phyloP scores from a whole-genome alignment of 129 eudicot genomes.

The Rutidosis leptorrhynchoides region DNA sequence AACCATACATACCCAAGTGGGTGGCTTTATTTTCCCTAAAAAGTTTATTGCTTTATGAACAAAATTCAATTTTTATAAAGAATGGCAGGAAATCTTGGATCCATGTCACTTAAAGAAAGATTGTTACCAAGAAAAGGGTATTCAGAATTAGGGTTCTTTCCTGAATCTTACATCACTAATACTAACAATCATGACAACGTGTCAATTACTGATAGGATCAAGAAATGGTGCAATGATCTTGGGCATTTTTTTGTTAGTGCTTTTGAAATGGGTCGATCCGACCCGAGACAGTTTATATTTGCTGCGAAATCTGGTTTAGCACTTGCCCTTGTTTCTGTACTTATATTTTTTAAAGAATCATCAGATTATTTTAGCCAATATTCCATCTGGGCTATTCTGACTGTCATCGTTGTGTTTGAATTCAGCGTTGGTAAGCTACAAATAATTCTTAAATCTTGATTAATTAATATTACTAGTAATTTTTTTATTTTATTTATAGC shows the following conservation, averaged over 20 bases:
- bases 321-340: slow-evolving; percentile 71
- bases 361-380: slow-evolving; percentile 44
- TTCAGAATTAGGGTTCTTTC: slow-evolving; percentile 42
- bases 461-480: not conserved
- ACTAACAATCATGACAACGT: not conserved
- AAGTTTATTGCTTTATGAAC: not conserved
- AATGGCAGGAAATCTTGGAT: slow-evolving; percentile 62
- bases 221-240: slow-evolving; percentile 33
- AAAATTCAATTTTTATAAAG: not conserved
- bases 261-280: slow-evolving; percentile 71
- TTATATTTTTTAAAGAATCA: slow-evolving; percentile 82
- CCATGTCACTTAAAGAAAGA: slow-evolving; percentile 53
- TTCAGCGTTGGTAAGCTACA: slow-evolving; percentile 71
- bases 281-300: slow-evolving; percentile 76
- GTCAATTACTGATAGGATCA: slow-evolving; percentile 29
- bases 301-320: slow-evolving; percentile 88
- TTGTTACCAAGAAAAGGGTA: slow-evolving; percentile 45
- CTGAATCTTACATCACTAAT: slow-evolving; percentile 26
- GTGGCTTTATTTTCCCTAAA: not conserved
- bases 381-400: slow-evolving; percentile 92
- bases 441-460: not conserved
- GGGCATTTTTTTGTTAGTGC: slow-evolving; percentile 33
- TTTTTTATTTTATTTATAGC: not conserved
- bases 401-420: slow-evolving; percentile 93
- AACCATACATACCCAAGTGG: not conserved